Base-by-base conservation (phyloP, 352 stramenopile genomes). In the Globisporangium iwayamae region DNA sequence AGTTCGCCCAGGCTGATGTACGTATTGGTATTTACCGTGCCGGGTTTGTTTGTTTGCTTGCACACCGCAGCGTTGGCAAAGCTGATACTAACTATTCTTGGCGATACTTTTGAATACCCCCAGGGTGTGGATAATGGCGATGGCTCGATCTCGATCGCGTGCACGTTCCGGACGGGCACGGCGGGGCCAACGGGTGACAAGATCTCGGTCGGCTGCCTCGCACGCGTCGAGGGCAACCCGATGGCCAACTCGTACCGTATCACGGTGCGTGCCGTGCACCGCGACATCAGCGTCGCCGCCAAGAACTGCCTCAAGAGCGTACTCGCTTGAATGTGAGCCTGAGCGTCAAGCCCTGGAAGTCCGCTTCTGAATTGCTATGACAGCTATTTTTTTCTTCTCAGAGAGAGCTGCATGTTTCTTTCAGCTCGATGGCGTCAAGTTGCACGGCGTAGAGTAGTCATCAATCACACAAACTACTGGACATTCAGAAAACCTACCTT, bases 131-230 rank as follows among this genome's bases (percentile, higher is more conserved):
- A 90, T 28, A 77, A 67, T 6, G 92, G 81, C 18, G 87, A 90
- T n/a, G 94, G 79, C 64, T 95, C 89, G 62, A 71, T 98, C n/a
- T 97, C 91, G 3, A 83, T 92, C 14, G 89, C 90, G 16, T 89
- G 81, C 30, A 98, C 91, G 14, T 98, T 97, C 63, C 84, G 91
- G 64, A 98, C 93, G 25, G 94, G 89, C 41, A 83, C 94, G 1
- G 82, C 90, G 58, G 85, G 89, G 47, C 76, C 82, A 22, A 97
- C 86, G 58, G 94, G 94, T 7, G 96, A 98, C 61, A 97, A 97
- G 69, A 85, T 98, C 48, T 97, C 95, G 56, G 91, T 98, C 56
- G 95, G 95, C 18, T 97, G 90, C 69, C 77, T 98, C 41, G 82
- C 96, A 36, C 83, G 92, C 46, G 75, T 98, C 25, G 93, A 98